A percentile compares a stretch with the other conserved stretches of the same genome.
phyloP scores from a whole-genome alignment of 2,329 filamentous ascomycete genomes.

The Aspergillus vadensis region DNA sequence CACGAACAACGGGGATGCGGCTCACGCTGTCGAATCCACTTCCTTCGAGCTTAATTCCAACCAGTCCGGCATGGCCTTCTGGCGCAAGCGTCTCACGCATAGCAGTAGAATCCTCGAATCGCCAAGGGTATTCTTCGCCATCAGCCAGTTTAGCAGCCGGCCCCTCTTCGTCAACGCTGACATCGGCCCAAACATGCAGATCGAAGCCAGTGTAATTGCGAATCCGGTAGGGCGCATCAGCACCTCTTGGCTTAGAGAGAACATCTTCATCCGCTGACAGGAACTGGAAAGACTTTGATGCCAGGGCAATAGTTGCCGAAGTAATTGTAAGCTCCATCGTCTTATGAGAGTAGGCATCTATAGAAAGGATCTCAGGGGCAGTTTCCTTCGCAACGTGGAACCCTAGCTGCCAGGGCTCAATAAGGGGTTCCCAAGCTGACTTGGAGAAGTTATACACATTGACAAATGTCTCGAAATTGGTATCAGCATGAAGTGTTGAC shows the following conservation, averaged over 20 bases:
- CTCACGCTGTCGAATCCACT: constrained; percentile 91
- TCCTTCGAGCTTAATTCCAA: constrained; percentile 82
- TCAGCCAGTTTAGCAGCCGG: constrained; percentile 77
- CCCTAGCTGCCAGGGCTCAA: constrained; percentile 96
- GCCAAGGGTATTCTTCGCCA: constrained; percentile 90
- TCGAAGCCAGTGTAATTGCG: constrained; percentile 96
- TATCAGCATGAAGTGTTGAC: constrained; percentile 79
- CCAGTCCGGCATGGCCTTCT: constrained; percentile 76
- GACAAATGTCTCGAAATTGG: constrained; percentile 87
- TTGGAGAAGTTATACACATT: constrained; percentile 99
- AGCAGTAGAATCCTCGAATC: constrained; percentile 94
- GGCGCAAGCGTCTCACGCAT: constrained; percentile 90
- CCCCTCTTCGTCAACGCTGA: constrained; percentile 66
- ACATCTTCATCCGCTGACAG: constrained; percentile 86
- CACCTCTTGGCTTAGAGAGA: constrained; percentile 85
- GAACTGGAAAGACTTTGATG: constrained; percentile 90
- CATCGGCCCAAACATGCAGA: constrained; percentile 78
- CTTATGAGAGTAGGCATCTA: constrained; percentile 87
- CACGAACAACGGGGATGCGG: constrained; percentile 86
- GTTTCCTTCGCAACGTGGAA: constrained; percentile 81
- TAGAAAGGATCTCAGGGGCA: constrained; percentile 71
- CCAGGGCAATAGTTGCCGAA: constrained; percentile 87
- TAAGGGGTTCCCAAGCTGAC: constrained; percentile 93
- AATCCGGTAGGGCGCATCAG: constrained; percentile 89
- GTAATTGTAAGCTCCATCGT: constrained; percentile 90